Evolutionary conservation across 2,329 filamentous ascomycete genomes (phyloP).

Genomic region (Neophaeococcomyces aloes): DNA sequence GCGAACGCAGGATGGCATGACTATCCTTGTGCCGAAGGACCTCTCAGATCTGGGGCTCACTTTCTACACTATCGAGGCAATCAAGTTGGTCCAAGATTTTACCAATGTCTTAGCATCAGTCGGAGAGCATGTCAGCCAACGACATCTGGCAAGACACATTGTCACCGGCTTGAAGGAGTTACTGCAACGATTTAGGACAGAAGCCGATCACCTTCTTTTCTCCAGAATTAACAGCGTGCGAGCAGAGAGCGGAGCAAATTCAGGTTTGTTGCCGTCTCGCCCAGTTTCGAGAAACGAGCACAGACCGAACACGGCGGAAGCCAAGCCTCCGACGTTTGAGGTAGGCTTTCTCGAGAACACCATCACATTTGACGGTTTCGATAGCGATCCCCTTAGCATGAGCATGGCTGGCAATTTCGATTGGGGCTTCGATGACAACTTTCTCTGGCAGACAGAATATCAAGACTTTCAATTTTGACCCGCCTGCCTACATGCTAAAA

Average conservation of each 20-base stretch:
- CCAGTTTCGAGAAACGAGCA: neutral
- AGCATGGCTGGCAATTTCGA: slow-evolving; percentile 1
- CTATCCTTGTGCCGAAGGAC: slow-evolving; percentile 13
- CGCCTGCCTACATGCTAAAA: neutral
- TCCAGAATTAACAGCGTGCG: neutral
- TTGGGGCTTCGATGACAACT: slow-evolving; percentile 5
- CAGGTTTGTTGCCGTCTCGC: neutral
- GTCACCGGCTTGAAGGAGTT: slow-evolving; percentile 27
- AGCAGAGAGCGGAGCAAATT: neutral
- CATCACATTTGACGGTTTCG: neutral
- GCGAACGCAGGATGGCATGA: neutral
- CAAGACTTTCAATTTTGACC: neutral
- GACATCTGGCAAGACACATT: slow-evolving; percentile 33
- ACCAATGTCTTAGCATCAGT: slow-evolving; percentile 33
- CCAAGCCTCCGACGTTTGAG: no score
- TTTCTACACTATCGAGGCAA: slow-evolving; percentile 28
- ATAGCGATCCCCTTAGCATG: neutral
- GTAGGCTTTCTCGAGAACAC: neutral
- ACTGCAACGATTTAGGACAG: slow-evolving; percentile 5
- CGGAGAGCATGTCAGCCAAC: slow-evolving; percentile 28
- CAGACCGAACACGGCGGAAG: neutral
- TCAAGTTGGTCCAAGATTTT: slow-evolving; percentile 28
- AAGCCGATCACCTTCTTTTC: neutral
- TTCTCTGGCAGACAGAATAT: slow-evolving; percentile 1
- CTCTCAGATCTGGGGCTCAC: slow-evolving; percentile 33